Percentiles rank a stretch among this genome's conserved stretches.
phyloP scores from a whole-genome alignment of 192 early-diverging fungal species.

The Coemansia sp. region DNA sequence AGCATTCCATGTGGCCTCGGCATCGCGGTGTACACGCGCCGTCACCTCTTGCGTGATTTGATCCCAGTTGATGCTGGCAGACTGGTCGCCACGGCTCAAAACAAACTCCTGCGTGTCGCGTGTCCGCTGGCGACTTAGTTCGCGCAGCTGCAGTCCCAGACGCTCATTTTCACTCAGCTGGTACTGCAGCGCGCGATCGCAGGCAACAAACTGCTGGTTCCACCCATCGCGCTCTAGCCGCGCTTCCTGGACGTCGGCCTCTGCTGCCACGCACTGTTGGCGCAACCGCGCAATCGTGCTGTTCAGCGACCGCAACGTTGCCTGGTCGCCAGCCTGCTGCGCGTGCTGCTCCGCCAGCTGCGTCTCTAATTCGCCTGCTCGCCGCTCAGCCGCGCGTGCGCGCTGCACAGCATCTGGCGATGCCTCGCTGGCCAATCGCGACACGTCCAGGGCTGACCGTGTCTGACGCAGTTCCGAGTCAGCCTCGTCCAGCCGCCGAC shows the following conservation, averaged over 20 bases:
- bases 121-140: neutral
- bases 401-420: slow-evolving; percentile 17
- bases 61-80: slow-evolving; percentile 26
- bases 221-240: slow-evolving; percentile 47
- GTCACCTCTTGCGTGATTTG: slow-evolving; percentile 17
- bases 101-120: slow-evolving; percentile 7
- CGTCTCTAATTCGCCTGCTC: slow-evolving; percentile 16
- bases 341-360: slow-evolving; percentile 29
- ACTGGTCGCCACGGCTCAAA: slow-evolving; percentile 11
- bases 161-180: slow-evolving; percentile 26
- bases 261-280: slow-evolving; percentile 22
- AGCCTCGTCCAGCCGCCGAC: slow-evolving; percentile 24
- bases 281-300: slow-evolving; percentile 23
- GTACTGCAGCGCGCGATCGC: slow-evolving; percentile 16
- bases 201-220: slow-evolving; percentile 27
- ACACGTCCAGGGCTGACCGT: slow-evolving; percentile 15
- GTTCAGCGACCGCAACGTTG: slow-evolving; percentile 24
- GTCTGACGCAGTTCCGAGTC: slow-evolving; percentile 18
- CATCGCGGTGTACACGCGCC: slow-evolving; percentile 6
- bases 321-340: slow-evolving; percentile 28
- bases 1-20: slow-evolving; percentile 17
- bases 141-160: slow-evolving; percentile 14
- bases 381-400: slow-evolving; percentile 13
- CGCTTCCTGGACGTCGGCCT: slow-evolving; percentile 24
- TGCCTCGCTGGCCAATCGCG: slow-evolving; percentile 13